Conservation (phyloP, 1,284 basidiomycete genomes). For the Sporisorium graminicola region DNA sequence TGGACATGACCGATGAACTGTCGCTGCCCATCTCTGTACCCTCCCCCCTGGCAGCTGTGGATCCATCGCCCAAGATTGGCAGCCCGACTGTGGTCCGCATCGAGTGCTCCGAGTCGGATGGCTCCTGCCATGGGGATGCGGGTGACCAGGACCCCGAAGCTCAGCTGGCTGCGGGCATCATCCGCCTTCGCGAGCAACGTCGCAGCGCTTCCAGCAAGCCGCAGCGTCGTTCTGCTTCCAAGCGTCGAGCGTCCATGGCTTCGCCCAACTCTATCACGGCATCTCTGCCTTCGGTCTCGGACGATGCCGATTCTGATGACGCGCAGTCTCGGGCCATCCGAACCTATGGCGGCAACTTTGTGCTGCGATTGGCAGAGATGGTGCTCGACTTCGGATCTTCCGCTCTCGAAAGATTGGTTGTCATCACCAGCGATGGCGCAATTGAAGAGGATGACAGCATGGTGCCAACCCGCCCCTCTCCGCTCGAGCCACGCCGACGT, state of each 20-base stretch:
- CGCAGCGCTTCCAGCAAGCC: slow-evolving; percentile 13
- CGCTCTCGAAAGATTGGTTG: slow-evolving; percentile 34
- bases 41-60: slow-evolving; percentile 14
- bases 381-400: slow-evolving; percentile 45
- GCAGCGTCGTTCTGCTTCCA: slow-evolving; percentile 14
- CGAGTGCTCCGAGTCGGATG: slow-evolving; percentile 56
- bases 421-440: slow-evolving; percentile 8
- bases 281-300: slow-evolving; percentile 1
- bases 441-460: not conserved
- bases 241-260: slow-evolving; percentile 9
- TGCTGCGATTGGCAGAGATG: slow-evolving; percentile 43
- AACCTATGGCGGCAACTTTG: slow-evolving; percentile 34
- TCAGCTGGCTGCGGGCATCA: slow-evolving; percentile 58
- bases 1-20: slow-evolving; percentile 7
- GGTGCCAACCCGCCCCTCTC: not conserved
- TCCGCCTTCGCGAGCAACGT: slow-evolving; percentile 40
- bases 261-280: slow-evolving; percentile 2
- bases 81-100: slow-evolving; percentile 35
- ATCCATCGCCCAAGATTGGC: slow-evolving; percentile 21
- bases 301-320: slow-evolving; percentile 38
- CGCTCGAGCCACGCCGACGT: slow-evolving; percentile 28
- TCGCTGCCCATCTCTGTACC: slow-evolving; percentile 11
- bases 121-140: slow-evolving; percentile 60
- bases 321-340: slow-evolving; percentile 30
- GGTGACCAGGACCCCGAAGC: slow-evolving; percentile 61